phyloP scores from a whole-genome alignment of 1,284 basidiomycete species.

The Apiotrichum laibachii region DNA sequence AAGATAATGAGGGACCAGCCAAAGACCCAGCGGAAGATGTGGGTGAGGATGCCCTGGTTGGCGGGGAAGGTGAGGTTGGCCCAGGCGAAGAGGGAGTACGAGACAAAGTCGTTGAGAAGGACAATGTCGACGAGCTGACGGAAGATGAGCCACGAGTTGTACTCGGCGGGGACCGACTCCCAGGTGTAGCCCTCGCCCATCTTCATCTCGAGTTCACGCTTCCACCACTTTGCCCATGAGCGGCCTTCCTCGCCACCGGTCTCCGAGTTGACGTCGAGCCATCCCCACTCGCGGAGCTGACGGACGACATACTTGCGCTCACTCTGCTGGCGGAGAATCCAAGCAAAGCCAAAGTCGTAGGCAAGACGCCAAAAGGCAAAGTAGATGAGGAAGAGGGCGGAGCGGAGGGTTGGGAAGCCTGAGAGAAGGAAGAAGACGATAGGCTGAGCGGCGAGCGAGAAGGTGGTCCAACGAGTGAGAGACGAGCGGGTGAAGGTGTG shows the following conservation, averaged over 20 bases:
- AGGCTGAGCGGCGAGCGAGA: conserved; percentile 73
- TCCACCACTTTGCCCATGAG: conserved; percentile 73
- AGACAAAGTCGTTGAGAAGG: conserved; percentile 91
- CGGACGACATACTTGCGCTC: conserved; percentile 90
- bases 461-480: conserved; percentile 81
- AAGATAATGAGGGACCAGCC: conserved; percentile 84
- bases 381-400: conserved; percentile 49
- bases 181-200: conserved; percentile 91
- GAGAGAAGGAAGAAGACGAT: conserved; percentile 69
- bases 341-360: conserved; percentile 91
- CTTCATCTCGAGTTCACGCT: conserved; percentile 80
- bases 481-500: conserved; percentile 88
- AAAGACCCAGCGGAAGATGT: conserved; percentile 82
- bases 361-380: conserved; percentile 91
- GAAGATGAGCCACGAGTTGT: conserved; percentile 54
- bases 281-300: conserved; percentile 72
- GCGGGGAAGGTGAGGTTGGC: conserved; percentile 79
- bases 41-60: conserved; percentile 68
- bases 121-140: conserved; percentile 83
- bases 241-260: conserved; percentile 57
- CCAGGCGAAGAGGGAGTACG: conserved; percentile 94
- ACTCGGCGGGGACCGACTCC: conserved; percentile 61
- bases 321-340: conserved; percentile 89
- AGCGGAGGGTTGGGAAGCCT: conserved; percentile 54
- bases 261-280: conserved; percentile 66